phyloP scores from a whole-genome alignment of 1,284 basidiomycete species.

The Apiotrichum gamsii region DNA sequence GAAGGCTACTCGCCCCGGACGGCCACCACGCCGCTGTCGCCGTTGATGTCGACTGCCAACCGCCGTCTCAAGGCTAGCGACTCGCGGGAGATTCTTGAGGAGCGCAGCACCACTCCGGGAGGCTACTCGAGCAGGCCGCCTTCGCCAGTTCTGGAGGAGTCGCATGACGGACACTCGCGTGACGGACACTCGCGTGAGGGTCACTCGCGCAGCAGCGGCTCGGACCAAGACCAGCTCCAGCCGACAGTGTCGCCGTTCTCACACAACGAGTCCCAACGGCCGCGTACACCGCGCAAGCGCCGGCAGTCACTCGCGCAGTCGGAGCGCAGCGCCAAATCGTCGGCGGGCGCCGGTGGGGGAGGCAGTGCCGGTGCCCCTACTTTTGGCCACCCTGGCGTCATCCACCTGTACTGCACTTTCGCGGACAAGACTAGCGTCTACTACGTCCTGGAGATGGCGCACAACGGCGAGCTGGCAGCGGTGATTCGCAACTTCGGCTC shows the following conservation, averaged over 20 bases:
- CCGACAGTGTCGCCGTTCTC: slow-evolving; percentile 2
- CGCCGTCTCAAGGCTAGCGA: slow-evolving; percentile 3
- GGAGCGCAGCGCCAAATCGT: slow-evolving; percentile 31
- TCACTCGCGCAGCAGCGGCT: not conserved
- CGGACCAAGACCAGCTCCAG: not conserved
- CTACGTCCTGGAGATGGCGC: slow-evolving; percentile 81
- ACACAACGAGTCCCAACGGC: slow-evolving; percentile 2
- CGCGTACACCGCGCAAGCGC: slow-evolving; percentile 23
- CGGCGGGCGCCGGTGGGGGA: not conserved
- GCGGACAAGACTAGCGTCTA: slow-evolving; percentile 78
- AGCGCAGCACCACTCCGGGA: not conserved
- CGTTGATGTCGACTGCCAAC: not conserved
- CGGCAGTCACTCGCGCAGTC: slow-evolving; percentile 32
- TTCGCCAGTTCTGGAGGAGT: slow-evolving; percentile 37
- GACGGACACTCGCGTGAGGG: slow-evolving; percentile 6
- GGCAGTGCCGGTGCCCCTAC: not conserved
- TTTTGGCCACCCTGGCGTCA: slow-evolving; percentile 68
- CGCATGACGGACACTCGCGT: not conserved
- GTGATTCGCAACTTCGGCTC: slow-evolving; percentile 73
- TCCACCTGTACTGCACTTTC: slow-evolving; percentile 73
- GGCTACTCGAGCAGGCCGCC: slow-evolving; percentile 20
- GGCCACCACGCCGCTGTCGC: slow-evolving; percentile 6
- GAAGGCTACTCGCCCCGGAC: not conserved
- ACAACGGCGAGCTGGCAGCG: slow-evolving; percentile 82
- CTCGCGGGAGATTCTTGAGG: slow-evolving; percentile 14